Conservation (phyloP, 495 filamentous ascomycete species). For the Entonaema liquescens region DNA sequence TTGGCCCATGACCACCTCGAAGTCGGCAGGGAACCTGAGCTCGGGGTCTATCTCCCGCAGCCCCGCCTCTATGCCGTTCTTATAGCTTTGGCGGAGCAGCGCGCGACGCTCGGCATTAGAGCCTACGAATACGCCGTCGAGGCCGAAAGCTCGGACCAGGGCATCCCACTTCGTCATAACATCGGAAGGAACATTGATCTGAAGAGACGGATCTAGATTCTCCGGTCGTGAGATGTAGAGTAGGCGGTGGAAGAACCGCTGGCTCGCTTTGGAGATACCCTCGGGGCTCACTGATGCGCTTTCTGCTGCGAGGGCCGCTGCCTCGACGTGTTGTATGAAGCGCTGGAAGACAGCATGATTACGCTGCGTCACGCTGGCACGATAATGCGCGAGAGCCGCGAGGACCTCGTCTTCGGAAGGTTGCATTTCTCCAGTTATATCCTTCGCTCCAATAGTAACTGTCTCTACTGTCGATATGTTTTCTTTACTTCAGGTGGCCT, state of each 20-base stretch:
- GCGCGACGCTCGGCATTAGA: neutral
- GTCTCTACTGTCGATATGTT: neutral
- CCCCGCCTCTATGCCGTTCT: neutral
- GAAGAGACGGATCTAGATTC: neutral
- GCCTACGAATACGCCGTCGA: slow-evolving; percentile 2
- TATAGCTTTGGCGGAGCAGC: neutral
- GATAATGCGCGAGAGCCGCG: slow-evolving; percentile 15
- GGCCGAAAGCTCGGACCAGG: slow-evolving; percentile 7
- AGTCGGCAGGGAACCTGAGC: neutral
- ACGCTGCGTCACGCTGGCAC: neutral
- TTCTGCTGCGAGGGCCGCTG: neutral
- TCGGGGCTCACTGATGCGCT: neutral
- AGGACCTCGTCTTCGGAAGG: slow-evolving; percentile 13
- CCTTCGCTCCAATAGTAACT: neutral
- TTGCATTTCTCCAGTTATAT: neutral
- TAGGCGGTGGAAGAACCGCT: neutral
- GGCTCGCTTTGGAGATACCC: neutral
- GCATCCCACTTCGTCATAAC: slow-evolving; percentile 12
- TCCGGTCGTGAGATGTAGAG: neutral
- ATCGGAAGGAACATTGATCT: slow-evolving; percentile 8
- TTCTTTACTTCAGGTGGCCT: neutral
- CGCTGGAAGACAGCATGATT: neutral
- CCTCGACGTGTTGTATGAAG: slow-evolving; percentile 1
- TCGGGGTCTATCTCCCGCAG: neutral
- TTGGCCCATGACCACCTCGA: slow-evolving; percentile 10